Percentiles rank a stretch among this genome's conserved stretches.
Evolutionary conservation across 805 yeast genomes (phyloP).

Genomic region (Lachancea fermentati): DNA sequence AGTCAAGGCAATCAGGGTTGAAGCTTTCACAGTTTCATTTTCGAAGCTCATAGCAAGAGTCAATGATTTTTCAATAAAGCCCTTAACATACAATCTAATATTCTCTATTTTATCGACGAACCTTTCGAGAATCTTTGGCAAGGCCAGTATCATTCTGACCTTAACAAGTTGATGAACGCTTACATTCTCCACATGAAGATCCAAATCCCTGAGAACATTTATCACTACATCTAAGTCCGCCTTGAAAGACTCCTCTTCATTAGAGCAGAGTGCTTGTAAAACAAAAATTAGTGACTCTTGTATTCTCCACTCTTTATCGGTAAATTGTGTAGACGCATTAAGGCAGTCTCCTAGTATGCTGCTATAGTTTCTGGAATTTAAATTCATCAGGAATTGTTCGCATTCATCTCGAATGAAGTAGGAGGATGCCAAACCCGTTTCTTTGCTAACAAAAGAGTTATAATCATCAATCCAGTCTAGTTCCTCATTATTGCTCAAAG

Average conservation of each 20-base stretch:
- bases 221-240: not conserved
- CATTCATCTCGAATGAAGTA: conserved; percentile 55
- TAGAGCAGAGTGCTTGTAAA: conserved; percentile 17
- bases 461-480: conserved; percentile 54
- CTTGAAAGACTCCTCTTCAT: conserved; percentile 17
- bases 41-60: conserved; percentile 24
- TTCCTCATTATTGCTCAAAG: conserved; percentile 39
- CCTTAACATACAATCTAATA: conserved; percentile 30
- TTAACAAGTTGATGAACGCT: conserved; percentile 36
- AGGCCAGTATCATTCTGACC: conserved; percentile 43
- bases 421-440: conserved; percentile 60
- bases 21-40: conserved; percentile 29
- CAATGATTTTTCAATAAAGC: conserved; percentile 21
- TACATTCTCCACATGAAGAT: not conserved
- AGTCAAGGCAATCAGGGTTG: conserved; percentile 46
- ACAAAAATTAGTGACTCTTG: conserved; percentile 24
- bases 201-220: not conserved
- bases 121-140: conserved; percentile 55
- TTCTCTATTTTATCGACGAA: conserved; percentile 36
- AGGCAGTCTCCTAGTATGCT: conserved; percentile 4
- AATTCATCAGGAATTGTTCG: conserved; percentile 48
- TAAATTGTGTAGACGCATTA: conserved; percentile 4
- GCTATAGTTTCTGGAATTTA: conserved; percentile 31
- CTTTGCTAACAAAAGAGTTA: conserved; percentile 66
- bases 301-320: conserved; percentile 1